phyloP scores from a whole-genome alignment of 768 basidiomycete genomes.

The Tulasnella sp. region DNA sequence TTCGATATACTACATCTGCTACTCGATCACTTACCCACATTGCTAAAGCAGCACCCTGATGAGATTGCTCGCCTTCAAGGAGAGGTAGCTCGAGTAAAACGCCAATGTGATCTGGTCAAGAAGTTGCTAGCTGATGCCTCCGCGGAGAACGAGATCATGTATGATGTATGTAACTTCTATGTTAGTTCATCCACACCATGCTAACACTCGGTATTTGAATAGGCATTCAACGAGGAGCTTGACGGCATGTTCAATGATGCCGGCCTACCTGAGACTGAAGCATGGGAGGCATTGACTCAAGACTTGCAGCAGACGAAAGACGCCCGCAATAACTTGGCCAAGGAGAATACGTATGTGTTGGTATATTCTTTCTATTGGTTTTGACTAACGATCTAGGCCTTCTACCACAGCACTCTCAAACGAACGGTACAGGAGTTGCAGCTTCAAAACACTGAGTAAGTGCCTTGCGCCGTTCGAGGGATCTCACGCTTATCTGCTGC shows the following conservation, averaged over 20 bases:
- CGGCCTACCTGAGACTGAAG: conserved; percentile 71
- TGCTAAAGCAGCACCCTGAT: conserved; percentile 49
- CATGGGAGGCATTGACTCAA: conserved; percentile 64
- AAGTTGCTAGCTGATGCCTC: conserved; percentile 65
- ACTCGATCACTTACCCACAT: no score
- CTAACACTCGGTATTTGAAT: neutral
- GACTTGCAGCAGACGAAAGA: conserved; percentile 71
- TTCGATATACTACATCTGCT: no score
- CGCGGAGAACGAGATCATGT: conserved; percentile 86
- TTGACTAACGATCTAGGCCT: neutral
- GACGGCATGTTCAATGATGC: conserved; percentile 84
- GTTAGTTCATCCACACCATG: neutral
- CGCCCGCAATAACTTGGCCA: conserved; percentile 54
- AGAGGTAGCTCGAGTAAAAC: conserved; percentile 58
- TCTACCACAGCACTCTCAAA: conserved; percentile 35
- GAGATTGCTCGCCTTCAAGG: conserved; percentile 53
- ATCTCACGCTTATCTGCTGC: conserved; percentile 13
- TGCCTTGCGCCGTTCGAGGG: conserved; percentile 20
- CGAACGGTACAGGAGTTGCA: conserved; percentile 59
- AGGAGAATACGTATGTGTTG: conserved; percentile 67
- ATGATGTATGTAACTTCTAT: conserved; percentile 48
- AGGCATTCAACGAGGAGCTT: conserved; percentile 93
- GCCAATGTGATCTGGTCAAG: conserved; percentile 72
- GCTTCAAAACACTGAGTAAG: conserved; percentile 72
- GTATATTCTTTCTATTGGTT: conserved; percentile 4